Conservation (phyloP, 2,329 filamentous ascomycete genomes). For the Apiospora marii region DNA sequence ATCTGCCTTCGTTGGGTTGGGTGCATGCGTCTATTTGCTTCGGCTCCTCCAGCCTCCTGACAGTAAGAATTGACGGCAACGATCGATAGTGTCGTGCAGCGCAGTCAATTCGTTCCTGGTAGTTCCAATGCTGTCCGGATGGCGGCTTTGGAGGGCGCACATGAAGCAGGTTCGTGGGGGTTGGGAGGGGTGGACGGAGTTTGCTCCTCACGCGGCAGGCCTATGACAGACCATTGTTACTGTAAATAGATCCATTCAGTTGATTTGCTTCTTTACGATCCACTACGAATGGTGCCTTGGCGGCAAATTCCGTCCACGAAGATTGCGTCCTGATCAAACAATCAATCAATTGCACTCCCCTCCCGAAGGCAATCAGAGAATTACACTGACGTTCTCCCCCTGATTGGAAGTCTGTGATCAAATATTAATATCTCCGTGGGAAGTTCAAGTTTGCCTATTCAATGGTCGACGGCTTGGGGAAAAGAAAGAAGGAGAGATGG, state of each 20-base stretch:
- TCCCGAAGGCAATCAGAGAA: not conserved
- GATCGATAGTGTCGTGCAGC: too few relatives aligned
- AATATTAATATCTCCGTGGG: not conserved
- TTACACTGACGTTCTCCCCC: too few relatives aligned
- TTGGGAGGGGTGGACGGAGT: not conserved
- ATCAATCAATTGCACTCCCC: not conserved
- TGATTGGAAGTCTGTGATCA: too few relatives aligned
- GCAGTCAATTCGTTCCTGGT: too few relatives aligned
- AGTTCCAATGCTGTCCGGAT: too few relatives aligned
- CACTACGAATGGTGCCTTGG: not conserved
- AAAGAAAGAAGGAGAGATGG: not conserved
- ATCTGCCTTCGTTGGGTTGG: too few relatives aligned
- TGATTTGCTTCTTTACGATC: not conserved
- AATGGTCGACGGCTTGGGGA: not conserved
- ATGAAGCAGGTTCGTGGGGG: not conserved
- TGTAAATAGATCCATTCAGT: slow-evolving; percentile 4
- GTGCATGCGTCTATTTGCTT: too few relatives aligned
- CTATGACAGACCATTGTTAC: slow-evolving; percentile 3
- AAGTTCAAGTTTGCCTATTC: not conserved
- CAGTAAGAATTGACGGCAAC: too few relatives aligned
- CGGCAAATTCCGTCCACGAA: not conserved
- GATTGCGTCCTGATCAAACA: too few relatives aligned
- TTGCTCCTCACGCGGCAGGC: not conserved
- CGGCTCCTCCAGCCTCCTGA: too few relatives aligned
- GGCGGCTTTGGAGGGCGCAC: too few relatives aligned